Base-by-base conservation (phyloP, 1,284 basidiomycete genomes). In the Ustilago cynodontis region DNA sequence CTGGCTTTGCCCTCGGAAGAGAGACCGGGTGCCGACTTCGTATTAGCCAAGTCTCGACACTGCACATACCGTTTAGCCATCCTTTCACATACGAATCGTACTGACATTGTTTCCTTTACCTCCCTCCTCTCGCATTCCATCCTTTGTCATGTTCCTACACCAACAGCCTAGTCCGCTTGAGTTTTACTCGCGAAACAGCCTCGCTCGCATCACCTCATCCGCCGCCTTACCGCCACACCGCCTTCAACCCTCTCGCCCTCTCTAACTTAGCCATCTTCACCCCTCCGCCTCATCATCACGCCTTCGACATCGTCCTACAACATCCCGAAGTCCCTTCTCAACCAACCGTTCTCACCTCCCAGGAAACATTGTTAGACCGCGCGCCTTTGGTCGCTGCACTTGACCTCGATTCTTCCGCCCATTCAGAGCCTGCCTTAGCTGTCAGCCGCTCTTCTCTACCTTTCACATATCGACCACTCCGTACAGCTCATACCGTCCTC, bases 141-240 rank as follows among this genome's bases (percentile, higher is more conserved):
- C 24, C 20, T 14, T 33, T 59, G 47, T 26, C 49, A 37, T 37
- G 20, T 59, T 22, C 18, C 7, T 14, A 14, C 45, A n/a, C n/a
- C 68, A 59, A 64, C 75, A 80, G 80, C 80, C 70, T 80, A 81
- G 80, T 81, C 78, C 80, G 80, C 80, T 81, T 78, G 78, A 80
- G 78, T 80, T 76, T 58, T 77, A 81, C 80, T 81, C 80, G 80
- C 80, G 80, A 80, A 81, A 81, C 71, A 73, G 80, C 78, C 72
- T 60, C 31, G 76, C 71, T 81, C 71, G 53, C 41, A 33, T 57
- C 66, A 37, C 59, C 54, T 41, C 41, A 20, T 51, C 69, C 28
- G 53, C 71, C 55, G 49, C 47, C 56, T 41, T 59, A 66, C 47
- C 70, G 60, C 63, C 60, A 59, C n/a, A n/a, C n/a, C n/a, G n/a